phyloP scores from a whole-genome alignment of 768 basidiomycete species.

The Hericium rajendrae region DNA sequence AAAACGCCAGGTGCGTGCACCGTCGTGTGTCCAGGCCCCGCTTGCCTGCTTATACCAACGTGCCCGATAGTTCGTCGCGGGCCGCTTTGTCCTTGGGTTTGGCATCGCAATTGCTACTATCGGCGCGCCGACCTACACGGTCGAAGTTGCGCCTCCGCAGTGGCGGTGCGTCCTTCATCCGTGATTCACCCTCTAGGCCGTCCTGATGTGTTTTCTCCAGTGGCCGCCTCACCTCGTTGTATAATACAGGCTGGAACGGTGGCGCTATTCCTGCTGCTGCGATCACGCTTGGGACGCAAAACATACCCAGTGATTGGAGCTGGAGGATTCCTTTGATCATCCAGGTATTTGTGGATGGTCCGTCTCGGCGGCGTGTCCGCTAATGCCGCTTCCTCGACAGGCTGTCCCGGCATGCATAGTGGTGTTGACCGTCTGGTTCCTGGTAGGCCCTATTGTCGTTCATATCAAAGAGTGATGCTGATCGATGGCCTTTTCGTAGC shows the following conservation, averaged over 20 bases:
- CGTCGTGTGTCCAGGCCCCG: too few relatives aligned
- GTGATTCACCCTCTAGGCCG: too few relatives aligned
- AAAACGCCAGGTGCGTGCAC: background rate
- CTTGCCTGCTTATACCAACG: too few relatives aligned
- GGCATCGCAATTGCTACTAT: conserved; percentile 2
- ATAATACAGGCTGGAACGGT: conserved; percentile 1
- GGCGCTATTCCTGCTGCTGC: conserved; percentile 1
- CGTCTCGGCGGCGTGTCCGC: too few relatives aligned
- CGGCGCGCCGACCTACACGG: background rate
- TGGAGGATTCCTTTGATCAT: conserved; percentile 2
- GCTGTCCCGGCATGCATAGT: background rate
- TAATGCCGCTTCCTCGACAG: background rate
- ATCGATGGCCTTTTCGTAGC: background rate
- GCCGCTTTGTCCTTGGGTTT: conserved; percentile 1
- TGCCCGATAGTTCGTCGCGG: background rate
- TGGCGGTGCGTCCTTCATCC: background rate
- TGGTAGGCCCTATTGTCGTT: background rate
- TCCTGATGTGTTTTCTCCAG: background rate
- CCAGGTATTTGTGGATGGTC: background rate
- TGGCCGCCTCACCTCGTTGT: background rate
- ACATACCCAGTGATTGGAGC: background rate
- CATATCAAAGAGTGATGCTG: too few relatives aligned
- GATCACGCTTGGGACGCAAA: background rate
- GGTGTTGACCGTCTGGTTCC: background rate
- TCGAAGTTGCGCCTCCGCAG: conserved; percentile 1